These are phyloP conservation scores for Thermomucor indicae-seudaticae DNA, from an alignment of 371 early-diverging fungal genomes.

Conservation along the genomic window DNA sequence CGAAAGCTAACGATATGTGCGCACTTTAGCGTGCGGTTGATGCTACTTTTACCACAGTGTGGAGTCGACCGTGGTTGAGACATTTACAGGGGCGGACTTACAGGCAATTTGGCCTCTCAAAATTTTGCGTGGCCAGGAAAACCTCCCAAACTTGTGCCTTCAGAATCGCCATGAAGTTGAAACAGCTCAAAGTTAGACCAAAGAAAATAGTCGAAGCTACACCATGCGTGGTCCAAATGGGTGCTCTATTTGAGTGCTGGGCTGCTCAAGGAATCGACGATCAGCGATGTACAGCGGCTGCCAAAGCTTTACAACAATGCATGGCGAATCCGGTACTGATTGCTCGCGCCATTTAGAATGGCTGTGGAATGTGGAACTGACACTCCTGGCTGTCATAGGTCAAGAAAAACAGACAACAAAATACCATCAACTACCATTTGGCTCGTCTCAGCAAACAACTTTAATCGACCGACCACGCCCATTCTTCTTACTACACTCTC, in stretches of 20 bases:
- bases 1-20: no score
- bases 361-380: background rate
- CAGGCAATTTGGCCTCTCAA: no score
- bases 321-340: slow-evolving; percentile 57
- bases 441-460: slow-evolving; percentile 65
- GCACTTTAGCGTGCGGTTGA: no score
- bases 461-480: slow-evolving; percentile 16
- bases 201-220: slow-evolving; percentile 60
- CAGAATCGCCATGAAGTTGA: slow-evolving; percentile 72
- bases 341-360: background rate
- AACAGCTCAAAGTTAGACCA: slow-evolving; percentile 62
- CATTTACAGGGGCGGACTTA: no score
- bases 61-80: no score
- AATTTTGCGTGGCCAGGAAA: no score
- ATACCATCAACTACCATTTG: slow-evolving; percentile 64
- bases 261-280: slow-evolving; percentile 57
- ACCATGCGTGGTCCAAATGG: slow-evolving; percentile 64
- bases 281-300: slow-evolving; percentile 50
- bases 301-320: slow-evolving; percentile 56
- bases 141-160: no score
- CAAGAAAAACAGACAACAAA: slow-evolving; percentile 45
- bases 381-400: slow-evolving; percentile 24
- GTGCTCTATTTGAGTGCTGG: slow-evolving; percentile 67
- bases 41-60: no score
- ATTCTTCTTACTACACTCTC: no score